Conservation (phyloP, 441 rosid genomes). For the Brassica hybrid region DNA sequence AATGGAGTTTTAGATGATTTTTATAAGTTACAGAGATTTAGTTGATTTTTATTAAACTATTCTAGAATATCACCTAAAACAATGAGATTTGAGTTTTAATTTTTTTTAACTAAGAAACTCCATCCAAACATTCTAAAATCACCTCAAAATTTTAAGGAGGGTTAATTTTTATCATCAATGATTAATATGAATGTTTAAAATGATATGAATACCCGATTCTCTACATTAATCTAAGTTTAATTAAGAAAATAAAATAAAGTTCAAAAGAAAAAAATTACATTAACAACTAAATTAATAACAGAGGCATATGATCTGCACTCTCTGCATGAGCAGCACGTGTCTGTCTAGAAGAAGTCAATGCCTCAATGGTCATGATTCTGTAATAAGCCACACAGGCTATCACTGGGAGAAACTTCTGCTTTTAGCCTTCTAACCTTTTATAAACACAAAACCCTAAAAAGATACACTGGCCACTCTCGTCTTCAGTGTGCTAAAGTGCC, state of each 20-base stretch:
- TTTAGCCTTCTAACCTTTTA: slow-evolving; percentile 53
- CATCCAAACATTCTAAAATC: too few species aligned
- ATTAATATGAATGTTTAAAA: neutral
- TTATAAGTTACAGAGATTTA: too few species aligned
- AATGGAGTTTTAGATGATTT: too few species aligned
- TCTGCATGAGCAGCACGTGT: slow-evolving; percentile 60
- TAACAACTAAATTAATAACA: neutral
- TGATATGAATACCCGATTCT: neutral
- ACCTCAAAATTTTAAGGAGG: too few species aligned
- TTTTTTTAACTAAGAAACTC: too few species aligned
- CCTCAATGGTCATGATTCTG: slow-evolving; percentile 46
- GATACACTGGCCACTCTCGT: slow-evolving; percentile 44
- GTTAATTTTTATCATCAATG: neutral
- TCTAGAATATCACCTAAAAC: too few species aligned
- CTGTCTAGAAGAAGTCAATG: slow-evolving; percentile 27
- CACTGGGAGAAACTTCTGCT: slow-evolving; percentile 53
- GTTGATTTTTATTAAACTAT: too few species aligned
- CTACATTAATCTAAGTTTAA: neutral
- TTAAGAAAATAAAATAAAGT: neutral
- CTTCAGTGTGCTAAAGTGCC: slow-evolving; percentile 32
- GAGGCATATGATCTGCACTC: slow-evolving; percentile 31
- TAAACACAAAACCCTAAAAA: slow-evolving; percentile 43
- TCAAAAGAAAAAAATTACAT: neutral
- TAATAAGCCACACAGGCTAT: slow-evolving; percentile 63
- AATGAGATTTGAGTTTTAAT: too few species aligned